Base-by-base conservation (phyloP, 768 basidiomycete genomes). In the Boletus subparvulus region DNA sequence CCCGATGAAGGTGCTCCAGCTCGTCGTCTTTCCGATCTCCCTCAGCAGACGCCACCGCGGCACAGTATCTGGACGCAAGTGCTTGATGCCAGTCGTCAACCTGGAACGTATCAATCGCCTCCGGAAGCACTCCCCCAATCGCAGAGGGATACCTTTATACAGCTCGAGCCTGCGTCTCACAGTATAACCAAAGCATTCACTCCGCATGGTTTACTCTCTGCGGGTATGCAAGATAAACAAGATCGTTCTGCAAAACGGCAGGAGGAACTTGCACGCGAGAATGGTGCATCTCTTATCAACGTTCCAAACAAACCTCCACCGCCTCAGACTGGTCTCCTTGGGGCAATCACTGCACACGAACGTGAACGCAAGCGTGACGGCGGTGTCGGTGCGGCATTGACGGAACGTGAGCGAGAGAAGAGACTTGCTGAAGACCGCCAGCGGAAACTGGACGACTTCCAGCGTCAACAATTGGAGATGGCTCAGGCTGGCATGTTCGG, bases 271-370 rank as follows among this genome's bases (percentile, higher is more conserved):
- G 97, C 97, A 11, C 81, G 95, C 36, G 95, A 97, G 74, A 86
- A 81, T 8, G 97, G 97, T 30, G 90, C 85, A 16, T 93, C 94
- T 5, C 81, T 98, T 51, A 87, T 98, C 76, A 95, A 96, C 69
- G 92, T 99, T n/a, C 93, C 92, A 5, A 85, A 87, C 67, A 96
- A 96, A 69, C 94, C 95, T 0, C 94, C 92, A 0, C 92, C 93
- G 3, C 95, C 97, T 9, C 94, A 96, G 73, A 92, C 90, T 42
- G 97, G 97, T 39, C 81, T 98, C 42, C 85, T 99, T 47, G 97
- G 97, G 17, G 96, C 96, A 3, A 94, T 98, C 65, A 94, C 94
- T 42, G 92, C 90, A 10, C 94, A 97, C 69, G 94, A 99, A 73
- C 83, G 92, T 50, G 96, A 98, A 54, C 81, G 93, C 58, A 93